These are phyloP conservation scores for Termitomyces titanicus DNA, from an alignment of 768 basidiomycete genomes.

Conservation along the genomic window DNA sequence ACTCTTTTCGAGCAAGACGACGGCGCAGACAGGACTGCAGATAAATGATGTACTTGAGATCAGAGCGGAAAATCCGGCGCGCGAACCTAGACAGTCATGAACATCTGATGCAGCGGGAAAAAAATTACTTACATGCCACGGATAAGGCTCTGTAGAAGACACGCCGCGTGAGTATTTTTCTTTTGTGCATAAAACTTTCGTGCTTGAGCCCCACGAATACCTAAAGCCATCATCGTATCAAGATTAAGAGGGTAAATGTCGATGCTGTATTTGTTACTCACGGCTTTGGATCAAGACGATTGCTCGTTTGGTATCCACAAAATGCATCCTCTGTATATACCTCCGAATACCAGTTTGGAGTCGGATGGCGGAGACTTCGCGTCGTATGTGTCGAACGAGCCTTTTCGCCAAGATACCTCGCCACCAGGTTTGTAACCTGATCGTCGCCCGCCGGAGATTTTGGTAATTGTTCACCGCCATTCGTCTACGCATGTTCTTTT, in stretches of 20 bases:
- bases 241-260: background rate
- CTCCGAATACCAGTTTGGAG: constrained; percentile 73
- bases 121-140: constrained; percentile 72
- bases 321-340: constrained; percentile 70
- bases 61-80: constrained; percentile 50
- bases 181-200: constrained; percentile 57
- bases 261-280: constrained; percentile 44
- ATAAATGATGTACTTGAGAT: constrained; percentile 73
- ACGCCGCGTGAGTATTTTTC: constrained; percentile 58
- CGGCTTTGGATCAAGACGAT: constrained; percentile 81
- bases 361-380: constrained; percentile 69
- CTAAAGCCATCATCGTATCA: constrained; percentile 36
- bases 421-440: constrained; percentile 94
- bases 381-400: constrained; percentile 66
- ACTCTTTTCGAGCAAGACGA: constrained; percentile 79
- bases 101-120: background rate
- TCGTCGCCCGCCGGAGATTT: constrained; percentile 64
- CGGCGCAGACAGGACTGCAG: constrained; percentile 92
- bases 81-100: constrained; percentile 36
- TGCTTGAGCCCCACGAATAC: constrained; percentile 70
- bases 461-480: constrained; percentile 83
- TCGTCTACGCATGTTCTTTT: constrained; percentile 92
- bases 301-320: constrained; percentile 56
- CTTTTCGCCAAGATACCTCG: constrained; percentile 77
- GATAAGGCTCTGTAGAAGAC: constrained; percentile 73